Base-by-base conservation (phyloP, 139 green algal genomes). In the Haematococcus sp. region DNA sequence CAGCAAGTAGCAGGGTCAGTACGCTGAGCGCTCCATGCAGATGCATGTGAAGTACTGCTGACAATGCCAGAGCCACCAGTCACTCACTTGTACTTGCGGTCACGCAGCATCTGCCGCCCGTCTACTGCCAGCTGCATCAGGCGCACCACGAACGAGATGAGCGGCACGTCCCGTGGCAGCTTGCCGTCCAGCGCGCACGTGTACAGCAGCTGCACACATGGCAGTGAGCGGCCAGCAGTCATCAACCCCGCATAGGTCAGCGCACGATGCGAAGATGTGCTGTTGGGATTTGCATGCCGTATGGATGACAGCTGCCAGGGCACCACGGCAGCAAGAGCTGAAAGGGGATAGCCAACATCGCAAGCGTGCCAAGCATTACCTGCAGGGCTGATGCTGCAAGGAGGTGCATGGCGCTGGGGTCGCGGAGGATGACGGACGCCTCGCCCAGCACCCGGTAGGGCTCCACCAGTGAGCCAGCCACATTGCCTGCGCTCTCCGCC, bases 331-430 rank as follows among this genome's bases (percentile, higher is more conserved):
- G n/a, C n/a, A n/a, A n/a, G n/a, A n/a, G n/a, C n/a, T n/a, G n/a
- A n/a, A n/a, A n/a, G n/a, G n/a, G n/a, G n/a, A n/a, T n/a, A n/a
- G n/a, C n/a, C n/a, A n/a, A n/a, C n/a, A n/a, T n/a, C n/a, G n/a
- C n/a, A n/a, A n/a, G n/a, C n/a, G n/a, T n/a, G n/a, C n/a, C n/a
- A n/a, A n/a, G n/a, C n/a, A n/a, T 56, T 60, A 64, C 76, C 64
- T 87, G 84, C 19, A 88, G 61, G 27, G 75, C 75, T 13, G 58
- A 49, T 43, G 90, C 83, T 4, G 87, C 51, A 32, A 96, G 77
- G 31, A 95, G 76, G 79, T 93, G 86, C 67, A 92, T 76, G 20
- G 81, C 79, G 64, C 79, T 78, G 23, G 89, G 89, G 75, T 96
- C 91, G 0, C 88, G 77, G 59, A 96, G 81, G 44, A 94, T 76